Evolutionary conservation across 2,329 filamentous ascomycete genomes (phyloP), one percentile per base, ranked within the genome.

Genomic region (Parafenestella ontariensis): DNA sequence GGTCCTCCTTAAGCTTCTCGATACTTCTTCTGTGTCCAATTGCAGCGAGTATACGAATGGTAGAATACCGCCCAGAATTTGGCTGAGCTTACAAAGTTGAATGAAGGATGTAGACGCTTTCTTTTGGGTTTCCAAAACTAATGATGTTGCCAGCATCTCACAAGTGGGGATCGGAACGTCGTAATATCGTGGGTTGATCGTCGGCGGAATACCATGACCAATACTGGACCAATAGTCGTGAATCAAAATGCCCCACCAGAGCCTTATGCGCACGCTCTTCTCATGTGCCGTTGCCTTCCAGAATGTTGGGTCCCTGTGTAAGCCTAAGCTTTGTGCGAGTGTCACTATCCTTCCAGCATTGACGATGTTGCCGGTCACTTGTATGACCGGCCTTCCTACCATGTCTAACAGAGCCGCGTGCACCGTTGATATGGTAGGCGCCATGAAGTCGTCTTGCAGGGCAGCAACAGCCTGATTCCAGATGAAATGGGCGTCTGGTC

Each of bases 221-320:
- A 66, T 52, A 24, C 63, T 66, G n/a, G 63, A 66, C 59, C 59
- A 64, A 15, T 64, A 54, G 23, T 66, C 61, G 23, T 64, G 61
- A 5, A 64, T 63, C 17, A 66, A 28, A 4, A 66, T 53, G 10
- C 59, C 61, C 61, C 61, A 66, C 64, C 64, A 66, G 0, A 66
- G 47, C 17, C 59, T 54, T 41, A 61, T 59, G 8, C 63, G 61
- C 8, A 66, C 52, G 8, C 47, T 56, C 39, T 61, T 66, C 42
- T 66, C 63, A 26, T 59, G 54, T 2, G 20, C 17, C 20, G 59
- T 57, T 1, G 43, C 46, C 31, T 54, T 57, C 63, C 63, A 64
- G 1, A 39, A 41, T 18, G 49, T 55, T 2, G 61, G 61, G 13
- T 66, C 54, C 7, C 63, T 47, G 49, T 66, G 57, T 8, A 66